Percentiles rank a stretch among this genome's conserved stretches.
These are phyloP conservation scores for Mollisiaceae sp. DNA, from an alignment of 2,329 filamentous ascomycete genomes.

Conservation along the genomic window DNA sequence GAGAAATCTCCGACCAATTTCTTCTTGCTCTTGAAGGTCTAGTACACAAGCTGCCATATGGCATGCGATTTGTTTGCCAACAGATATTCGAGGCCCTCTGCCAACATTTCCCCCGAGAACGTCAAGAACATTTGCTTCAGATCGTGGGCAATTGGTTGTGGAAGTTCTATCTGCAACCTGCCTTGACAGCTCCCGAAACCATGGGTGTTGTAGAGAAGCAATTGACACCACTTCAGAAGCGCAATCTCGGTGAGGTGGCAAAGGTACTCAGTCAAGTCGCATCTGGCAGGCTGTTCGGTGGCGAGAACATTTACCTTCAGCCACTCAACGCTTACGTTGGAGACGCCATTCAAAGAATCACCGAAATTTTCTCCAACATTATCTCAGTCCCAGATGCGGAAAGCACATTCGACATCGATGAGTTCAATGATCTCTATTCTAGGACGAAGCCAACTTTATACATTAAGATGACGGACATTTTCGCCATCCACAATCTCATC, in stretches of 20 bases:
- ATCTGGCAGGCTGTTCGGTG: constrained; percentile 87
- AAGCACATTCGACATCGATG: constrained; percentile 94
- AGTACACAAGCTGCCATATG: constrained; percentile 88
- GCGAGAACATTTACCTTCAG: constrained; percentile 94
- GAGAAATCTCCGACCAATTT: constrained; percentile 93
- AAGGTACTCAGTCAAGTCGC: constrained; percentile 92
- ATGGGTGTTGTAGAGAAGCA: constrained; percentile 91
- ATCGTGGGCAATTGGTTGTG: constrained; percentile 90
- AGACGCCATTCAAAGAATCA: constrained; percentile 81
- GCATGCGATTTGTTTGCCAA: constrained; percentile 84
- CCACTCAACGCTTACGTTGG: constrained; percentile 90
- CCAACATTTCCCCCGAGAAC: constrained; percentile 78
- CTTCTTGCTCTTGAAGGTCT: constrained; percentile 82
- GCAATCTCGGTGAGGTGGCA: constrained; percentile 86
- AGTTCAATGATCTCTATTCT: constrained; percentile 97
- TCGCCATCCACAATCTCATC: constrained; percentile 90
- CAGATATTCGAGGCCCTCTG: constrained; percentile 83
- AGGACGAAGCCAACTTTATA: constrained; percentile 98
- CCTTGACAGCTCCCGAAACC: constrained; percentile 86
- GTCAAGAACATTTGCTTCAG: constrained; percentile 78
- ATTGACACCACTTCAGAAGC: constrained; percentile 88
- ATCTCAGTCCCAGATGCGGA: constrained; percentile 88
- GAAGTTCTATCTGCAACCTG: constrained; percentile 91
- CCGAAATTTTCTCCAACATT: constrained; percentile 75
- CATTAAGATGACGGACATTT: constrained; percentile 98